Evolutionary conservation across 805 yeast genomes (phyloP), one percentile per base, ranked within the genome.

Genomic region (Saturnispora galanensis): DNA sequence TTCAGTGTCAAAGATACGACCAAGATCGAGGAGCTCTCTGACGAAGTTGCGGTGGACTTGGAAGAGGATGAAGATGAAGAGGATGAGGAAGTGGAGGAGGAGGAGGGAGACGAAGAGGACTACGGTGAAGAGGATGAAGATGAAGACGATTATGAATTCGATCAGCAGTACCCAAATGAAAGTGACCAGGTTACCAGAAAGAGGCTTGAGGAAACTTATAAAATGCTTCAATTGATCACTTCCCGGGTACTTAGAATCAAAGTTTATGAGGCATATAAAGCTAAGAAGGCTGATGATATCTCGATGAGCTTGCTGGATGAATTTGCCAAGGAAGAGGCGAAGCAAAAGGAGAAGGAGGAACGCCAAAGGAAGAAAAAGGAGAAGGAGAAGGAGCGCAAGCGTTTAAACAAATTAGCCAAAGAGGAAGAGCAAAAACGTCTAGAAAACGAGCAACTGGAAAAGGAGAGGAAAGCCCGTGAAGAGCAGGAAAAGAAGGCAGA

Each of bases 221-320:
- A 83, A 21, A 73, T 86, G 70, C 73, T 89, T 49, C 87, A 85
- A 54, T 70, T 84, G 43, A 83, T 87, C 45, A 84, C 89, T 1
- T 81, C 93, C 4, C 77, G 85, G 43, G 69, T 86, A 57, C 73
- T 89, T 53, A 85, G 84, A 55, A 79, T 77, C 52, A 73, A 87
- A 38, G 74, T 89, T 30, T 69, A 84, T 55, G 76, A 73, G 29
- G 85, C 95, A 0, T 88, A 81, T 57, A 83, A 84, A 49, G 89
- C 82, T 54, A 82, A 78, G 51, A 76, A 83, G 39, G 89, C 95
- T 10, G 86, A 82, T 48, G 93, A 84, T 53, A 71, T 81, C 47
- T 73, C 82, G 10, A 66, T 71, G 46, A 74, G 72, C 47, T 68
- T 83, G 50, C 68, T 83, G 47, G 77, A 73, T 56, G 90, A 83